Conservation (phyloP, 345 rosid genomes). For the Cardamine resedifolia region DNA sequence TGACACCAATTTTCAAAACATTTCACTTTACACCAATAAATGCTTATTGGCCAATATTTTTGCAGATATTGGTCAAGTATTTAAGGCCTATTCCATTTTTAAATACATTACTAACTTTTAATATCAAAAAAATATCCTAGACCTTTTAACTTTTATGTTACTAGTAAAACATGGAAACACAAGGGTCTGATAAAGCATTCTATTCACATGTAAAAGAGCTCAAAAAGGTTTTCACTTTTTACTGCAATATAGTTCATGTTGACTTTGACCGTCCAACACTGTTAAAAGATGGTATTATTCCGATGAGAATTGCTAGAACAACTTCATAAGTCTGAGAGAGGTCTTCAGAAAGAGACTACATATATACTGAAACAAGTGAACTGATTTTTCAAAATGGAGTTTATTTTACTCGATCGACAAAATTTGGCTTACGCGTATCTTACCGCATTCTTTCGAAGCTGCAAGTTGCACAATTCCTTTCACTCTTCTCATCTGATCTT, state of each 20-base stretch:
- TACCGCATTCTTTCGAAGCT: background rate
- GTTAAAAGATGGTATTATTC: background rate
- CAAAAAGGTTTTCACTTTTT: background rate
- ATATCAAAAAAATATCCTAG: background rate
- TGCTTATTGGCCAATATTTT: background rate
- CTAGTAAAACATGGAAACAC: background rate
- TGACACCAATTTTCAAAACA: background rate
- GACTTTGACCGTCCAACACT: background rate
- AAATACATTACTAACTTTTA: background rate
- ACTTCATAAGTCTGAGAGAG: background rate
- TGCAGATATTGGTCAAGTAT: background rate
- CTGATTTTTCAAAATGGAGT: background rate
- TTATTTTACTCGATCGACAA: background rate
- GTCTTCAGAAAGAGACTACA: background rate
- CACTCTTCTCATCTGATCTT: background rate
- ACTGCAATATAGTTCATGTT: background rate
- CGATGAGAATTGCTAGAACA: background rate
- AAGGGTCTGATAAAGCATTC: background rate
- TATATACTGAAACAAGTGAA: background rate
- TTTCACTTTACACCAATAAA: background rate
- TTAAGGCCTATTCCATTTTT: background rate
- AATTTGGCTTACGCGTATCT: background rate
- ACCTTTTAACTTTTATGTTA: background rate
- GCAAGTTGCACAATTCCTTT: background rate
- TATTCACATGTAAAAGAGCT: background rate